These are phyloP conservation scores for Mortierella sp. DNA, from an alignment of 371 early-diverging fungal genomes.

Conservation along the genomic window DNA sequence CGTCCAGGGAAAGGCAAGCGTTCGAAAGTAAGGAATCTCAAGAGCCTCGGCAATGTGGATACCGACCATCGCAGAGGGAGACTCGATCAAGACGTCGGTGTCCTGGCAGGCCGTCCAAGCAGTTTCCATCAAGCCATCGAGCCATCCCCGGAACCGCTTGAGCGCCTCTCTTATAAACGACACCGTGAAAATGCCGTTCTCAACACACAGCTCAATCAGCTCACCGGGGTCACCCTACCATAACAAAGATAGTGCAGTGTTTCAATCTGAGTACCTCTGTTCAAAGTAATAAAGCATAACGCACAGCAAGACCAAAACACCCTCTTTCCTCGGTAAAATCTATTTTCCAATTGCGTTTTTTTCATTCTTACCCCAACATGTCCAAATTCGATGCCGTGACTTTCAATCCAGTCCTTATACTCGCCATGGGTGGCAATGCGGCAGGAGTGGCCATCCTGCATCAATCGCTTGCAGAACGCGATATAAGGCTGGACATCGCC, in stretches of 20 bases:
- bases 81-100: conserved; percentile 82
- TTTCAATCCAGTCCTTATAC: conserved; percentile 81
- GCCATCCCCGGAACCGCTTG: conserved; percentile 80
- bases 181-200: conserved; percentile 83
- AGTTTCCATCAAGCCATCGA: conserved; percentile 75
- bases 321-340: conserved; percentile 24
- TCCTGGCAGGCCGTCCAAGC: conserved; percentile 81
- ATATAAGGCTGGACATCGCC: conserved; percentile 93
- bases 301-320: background rate
- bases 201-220: conserved; percentile 74
- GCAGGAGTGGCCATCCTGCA: conserved; percentile 79
- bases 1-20: conserved; percentile 90
- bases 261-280: too few relatives aligned
- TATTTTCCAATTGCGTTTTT: conserved; percentile 68
- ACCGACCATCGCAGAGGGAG: conserved; percentile 85
- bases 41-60: conserved; percentile 85
- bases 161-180: conserved; percentile 78
- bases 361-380: conserved; percentile 81
- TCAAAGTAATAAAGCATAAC: background rate
- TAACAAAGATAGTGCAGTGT: too few relatives aligned
- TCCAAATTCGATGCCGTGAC: conserved; percentile 82
- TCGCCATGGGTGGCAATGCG: conserved; percentile 85
- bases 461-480: conserved; percentile 82
- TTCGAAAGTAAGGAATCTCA: conserved; percentile 78
- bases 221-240: conserved; percentile 61